Evolutionary conservation across 805 yeast species (phyloP).

Genomic region (Metschnikowia anglica): DNA sequence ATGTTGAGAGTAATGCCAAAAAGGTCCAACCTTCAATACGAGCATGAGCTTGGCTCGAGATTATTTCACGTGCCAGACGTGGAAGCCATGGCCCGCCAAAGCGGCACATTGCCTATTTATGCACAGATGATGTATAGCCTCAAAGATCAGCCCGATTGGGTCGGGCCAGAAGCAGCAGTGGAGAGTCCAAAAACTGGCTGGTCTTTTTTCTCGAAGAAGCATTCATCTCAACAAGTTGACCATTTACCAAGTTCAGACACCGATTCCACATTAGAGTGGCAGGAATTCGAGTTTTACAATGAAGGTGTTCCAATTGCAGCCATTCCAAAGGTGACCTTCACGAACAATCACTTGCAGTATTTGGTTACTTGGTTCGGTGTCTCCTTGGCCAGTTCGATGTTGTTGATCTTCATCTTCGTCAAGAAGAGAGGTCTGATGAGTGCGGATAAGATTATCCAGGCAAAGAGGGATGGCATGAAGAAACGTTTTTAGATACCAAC

Average conservation of each 20-base stretch:
- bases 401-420: slow-evolving; percentile 45
- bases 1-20: slow-evolving; percentile 67
- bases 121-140: slow-evolving; percentile 71
- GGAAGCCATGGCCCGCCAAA: slow-evolving; percentile 69
- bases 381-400: slow-evolving; percentile 66
- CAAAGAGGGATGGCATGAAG: slow-evolving; percentile 40
- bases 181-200: slow-evolving; percentile 15
- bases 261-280: slow-evolving; percentile 39
- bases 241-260: slow-evolving; percentile 24
- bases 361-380: slow-evolving; percentile 94
- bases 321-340: slow-evolving; percentile 72
- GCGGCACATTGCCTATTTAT: slow-evolving; percentile 70
- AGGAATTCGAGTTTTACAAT: slow-evolving; percentile 54
- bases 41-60: slow-evolving; percentile 63
- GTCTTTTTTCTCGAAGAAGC: slow-evolving; percentile 12
- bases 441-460: slow-evolving; percentile 42
- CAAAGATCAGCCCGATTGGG: slow-evolving; percentile 60
- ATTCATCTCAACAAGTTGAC: slow-evolving; percentile 11
- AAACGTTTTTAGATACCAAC: slow-evolving; percentile 12
- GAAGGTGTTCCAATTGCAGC: slow-evolving; percentile 93
- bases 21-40: slow-evolving; percentile 64
- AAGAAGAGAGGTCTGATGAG: slow-evolving; percentile 31
- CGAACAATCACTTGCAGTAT: slow-evolving; percentile 90
- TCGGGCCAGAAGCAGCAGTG: slow-evolving; percentile 15
- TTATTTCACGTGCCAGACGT: slow-evolving; percentile 80